These are phyloP conservation scores for Myxozyma neglecta DNA, from an alignment of 805 yeast genomes.

Conservation along the genomic window DNA sequence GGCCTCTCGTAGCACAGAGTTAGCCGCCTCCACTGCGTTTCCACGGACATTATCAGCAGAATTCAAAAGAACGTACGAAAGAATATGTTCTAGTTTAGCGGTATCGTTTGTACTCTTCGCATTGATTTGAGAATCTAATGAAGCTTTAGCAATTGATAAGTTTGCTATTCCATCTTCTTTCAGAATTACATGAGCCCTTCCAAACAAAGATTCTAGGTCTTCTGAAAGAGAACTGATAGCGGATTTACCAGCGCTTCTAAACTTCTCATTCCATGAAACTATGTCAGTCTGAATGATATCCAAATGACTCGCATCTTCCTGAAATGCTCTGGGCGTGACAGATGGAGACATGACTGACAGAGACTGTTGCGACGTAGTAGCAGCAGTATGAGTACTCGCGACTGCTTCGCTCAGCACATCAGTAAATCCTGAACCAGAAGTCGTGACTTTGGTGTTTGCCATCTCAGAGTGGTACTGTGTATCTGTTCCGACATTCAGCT, in stretches of 20 bases:
- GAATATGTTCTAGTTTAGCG: neutral
- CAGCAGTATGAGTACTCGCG: neutral
- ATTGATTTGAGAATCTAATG: neutral
- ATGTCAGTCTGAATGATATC: slow-evolving; percentile 13
- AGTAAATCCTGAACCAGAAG: neutral
- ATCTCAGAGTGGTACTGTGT: neutral
- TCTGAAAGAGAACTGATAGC: slow-evolving; percentile 21
- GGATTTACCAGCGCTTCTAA: slow-evolving; percentile 25
- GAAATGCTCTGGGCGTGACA: slow-evolving; percentile 20
- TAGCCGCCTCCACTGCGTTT: slow-evolving; percentile 6
- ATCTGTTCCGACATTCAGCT: neutral
- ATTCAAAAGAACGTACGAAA: neutral
- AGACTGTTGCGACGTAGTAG: neutral
- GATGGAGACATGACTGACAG: slow-evolving; percentile 10
- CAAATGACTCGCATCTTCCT: slow-evolving; percentile 9
- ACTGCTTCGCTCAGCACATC: neutral
- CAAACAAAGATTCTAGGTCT: slow-evolving; percentile 13
- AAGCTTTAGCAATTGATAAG: slow-evolving; percentile 2
- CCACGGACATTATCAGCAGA: slow-evolving; percentile 15
- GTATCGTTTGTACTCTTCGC: neutral
- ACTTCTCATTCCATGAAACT: slow-evolving; percentile 18
- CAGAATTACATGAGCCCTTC: neutral
- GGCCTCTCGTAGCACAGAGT: slow-evolving; percentile 14
- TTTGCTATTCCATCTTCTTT: neutral
- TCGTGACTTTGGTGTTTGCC: neutral